Conservation (phyloP, 1,284 basidiomycete genomes). For the Waitea zeae region DNA sequence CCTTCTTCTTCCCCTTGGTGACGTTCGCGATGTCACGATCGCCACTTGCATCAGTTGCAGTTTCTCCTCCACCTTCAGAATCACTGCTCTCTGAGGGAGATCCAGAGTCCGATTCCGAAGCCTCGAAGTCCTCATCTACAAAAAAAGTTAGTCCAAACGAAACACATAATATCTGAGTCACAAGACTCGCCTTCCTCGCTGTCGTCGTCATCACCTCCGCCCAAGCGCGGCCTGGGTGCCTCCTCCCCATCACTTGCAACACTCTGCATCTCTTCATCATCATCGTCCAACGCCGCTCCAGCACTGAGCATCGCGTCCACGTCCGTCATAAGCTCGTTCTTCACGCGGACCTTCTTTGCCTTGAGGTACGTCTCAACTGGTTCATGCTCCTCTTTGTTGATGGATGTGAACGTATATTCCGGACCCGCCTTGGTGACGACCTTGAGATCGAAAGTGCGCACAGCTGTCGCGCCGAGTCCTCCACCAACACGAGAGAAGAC, state of each 20-base stretch:
- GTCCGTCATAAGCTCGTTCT: slow-evolving; percentile 93
- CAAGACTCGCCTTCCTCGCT: slow-evolving; percentile 66
- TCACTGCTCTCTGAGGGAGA: slow-evolving; percentile 65
- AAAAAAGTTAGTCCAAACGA: not conserved
- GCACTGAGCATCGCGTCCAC: slow-evolving; percentile 57
- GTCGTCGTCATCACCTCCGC: slow-evolving; percentile 56
- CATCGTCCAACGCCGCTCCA: slow-evolving; percentile 56
- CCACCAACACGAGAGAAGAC: slow-evolving; percentile 94
- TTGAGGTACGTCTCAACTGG: slow-evolving; percentile 74
- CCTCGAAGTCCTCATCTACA: slow-evolving; percentile 80
- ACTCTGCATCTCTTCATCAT: slow-evolving; percentile 76
- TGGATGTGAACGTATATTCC: slow-evolving; percentile 81
- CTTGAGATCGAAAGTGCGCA: slow-evolving; percentile 90
- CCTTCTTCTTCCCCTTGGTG: slow-evolving; percentile 16
- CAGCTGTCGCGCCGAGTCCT: slow-evolving; percentile 64
- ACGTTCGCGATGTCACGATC: slow-evolving; percentile 41
- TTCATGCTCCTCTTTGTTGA: slow-evolving; percentile 94
- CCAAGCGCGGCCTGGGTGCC: slow-evolving; percentile 30
- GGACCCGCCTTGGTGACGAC: slow-evolving; percentile 72
- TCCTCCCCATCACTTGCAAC: slow-evolving; percentile 57
- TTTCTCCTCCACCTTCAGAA: slow-evolving; percentile 49
- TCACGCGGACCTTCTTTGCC: slow-evolving; percentile 84
- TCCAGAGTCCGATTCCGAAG: slow-evolving; percentile 67
- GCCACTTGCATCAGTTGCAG: slow-evolving; percentile 68
- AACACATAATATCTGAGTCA: not conserved